Evolutionary conservation across 2,329 filamentous ascomycete species (phyloP).

Genomic region (Aspergillus sp.): DNA sequence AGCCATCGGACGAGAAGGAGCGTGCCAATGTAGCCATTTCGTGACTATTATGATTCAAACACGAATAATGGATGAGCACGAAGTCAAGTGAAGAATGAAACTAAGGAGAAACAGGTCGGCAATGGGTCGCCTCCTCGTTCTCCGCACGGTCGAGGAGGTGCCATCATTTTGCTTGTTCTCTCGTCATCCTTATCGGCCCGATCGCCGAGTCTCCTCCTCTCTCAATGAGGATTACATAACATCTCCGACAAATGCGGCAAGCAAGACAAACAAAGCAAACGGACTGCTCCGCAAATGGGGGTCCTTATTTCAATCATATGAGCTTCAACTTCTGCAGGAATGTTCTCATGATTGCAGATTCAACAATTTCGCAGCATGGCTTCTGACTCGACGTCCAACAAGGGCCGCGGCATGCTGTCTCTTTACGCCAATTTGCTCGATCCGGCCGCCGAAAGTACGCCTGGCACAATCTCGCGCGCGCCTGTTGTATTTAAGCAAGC

Average conservation of each 20-base stretch:
- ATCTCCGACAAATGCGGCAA: constrained; percentile 18
- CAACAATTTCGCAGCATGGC: constrained; percentile 31
- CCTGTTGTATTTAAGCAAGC: constrained; percentile 72
- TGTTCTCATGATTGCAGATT: background rate
- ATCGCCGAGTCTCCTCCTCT: constrained; percentile 5
- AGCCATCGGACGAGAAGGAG: constrained; percentile 58
- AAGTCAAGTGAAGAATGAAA: constrained; percentile 2
- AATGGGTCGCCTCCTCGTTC: background rate
- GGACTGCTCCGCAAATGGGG: background rate
- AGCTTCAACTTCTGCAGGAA: background rate
- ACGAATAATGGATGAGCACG: background rate
- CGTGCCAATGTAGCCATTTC: constrained; percentile 62
- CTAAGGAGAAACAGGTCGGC: background rate
- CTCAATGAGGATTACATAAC: constrained; percentile 1
- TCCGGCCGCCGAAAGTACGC: constrained; percentile 46
- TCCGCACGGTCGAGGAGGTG: background rate
- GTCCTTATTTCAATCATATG: background rate
- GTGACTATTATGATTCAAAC: constrained; percentile 5
- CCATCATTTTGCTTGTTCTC: background rate
- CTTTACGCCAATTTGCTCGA: constrained; percentile 86
- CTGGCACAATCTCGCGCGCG: constrained; percentile 73
- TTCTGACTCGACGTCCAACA: constrained; percentile 33
- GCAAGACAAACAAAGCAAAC: constrained; percentile 25
- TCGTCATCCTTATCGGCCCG: constrained; percentile 11
- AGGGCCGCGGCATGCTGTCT: constrained; percentile 62